Base-by-base conservation (phyloP, 352 stramenopile species). In the Phytophthora pseudosyringae region DNA sequence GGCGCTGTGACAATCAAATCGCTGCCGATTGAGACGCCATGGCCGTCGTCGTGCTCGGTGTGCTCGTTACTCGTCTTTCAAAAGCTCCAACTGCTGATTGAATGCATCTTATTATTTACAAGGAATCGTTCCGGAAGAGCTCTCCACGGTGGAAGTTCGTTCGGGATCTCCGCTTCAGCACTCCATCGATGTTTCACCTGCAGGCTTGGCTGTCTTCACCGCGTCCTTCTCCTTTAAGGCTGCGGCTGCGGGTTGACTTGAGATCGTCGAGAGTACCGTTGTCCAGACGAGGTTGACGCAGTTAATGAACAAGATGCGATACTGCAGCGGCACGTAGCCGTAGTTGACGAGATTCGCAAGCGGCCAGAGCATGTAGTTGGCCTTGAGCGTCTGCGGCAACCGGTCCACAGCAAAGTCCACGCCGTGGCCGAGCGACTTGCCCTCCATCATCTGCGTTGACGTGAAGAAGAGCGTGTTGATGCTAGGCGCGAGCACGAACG, bases 271-370 rank as follows among this genome's bases (percentile, higher is more conserved):
- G 16, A 82, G 64, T 18, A 79, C 69, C 12, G 73, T 68, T 25
- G 74, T 79, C 75, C 75, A 83, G 3, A 76, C 69, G 18, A 83
- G 58, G 35, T 67, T 83, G n/a, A 75, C 72, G 57, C 65, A 76
- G 57, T 80, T 83, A 36, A 75, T 72, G 56, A 78, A 78, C 21
- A 83, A 52, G 12, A 80, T 73, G 40, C 75, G 75, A 40, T 79
- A 78, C 45, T 65, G 75, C 40, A 83, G 62, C 7, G 75, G 72
- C 48, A 80, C 69, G 36, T 69, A 73, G 39, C 66, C 39, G 52
- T 79, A 79, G 31, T 71, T 83, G 33, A 79, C 40, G 18, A 81
- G 54, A 45, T 83, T 78, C 21, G 75, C 64, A 1, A 71, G 41
- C n/a, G 70, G 64, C 75, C 75, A 83, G 28, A 81, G 67, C 59